Base-by-base conservation (phyloP, 208 protist species). In the Leishmania amazonensis region DNA sequence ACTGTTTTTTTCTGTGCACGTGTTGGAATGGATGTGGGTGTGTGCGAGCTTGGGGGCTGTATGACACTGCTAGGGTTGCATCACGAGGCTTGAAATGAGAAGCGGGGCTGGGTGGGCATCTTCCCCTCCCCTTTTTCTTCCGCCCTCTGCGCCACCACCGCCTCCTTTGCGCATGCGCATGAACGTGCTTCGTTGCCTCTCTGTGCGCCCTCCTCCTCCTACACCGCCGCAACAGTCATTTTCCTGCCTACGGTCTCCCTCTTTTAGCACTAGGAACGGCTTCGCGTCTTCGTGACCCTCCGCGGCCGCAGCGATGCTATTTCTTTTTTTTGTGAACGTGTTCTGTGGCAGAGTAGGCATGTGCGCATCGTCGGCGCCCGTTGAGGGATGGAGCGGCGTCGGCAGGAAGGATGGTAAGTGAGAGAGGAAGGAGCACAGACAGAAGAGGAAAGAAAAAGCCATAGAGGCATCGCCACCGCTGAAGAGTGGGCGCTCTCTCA, bases 241-340 rank as follows among this genome's bases (percentile, higher is more conserved):
- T 45, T 21, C 68, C 35, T 21, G 7, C 9, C 68, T 51, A 24
- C 68, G 15, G 24, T 38, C 31, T 0, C n/a, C 24, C 68, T 17
- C 35, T 49, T 74, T 49, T 74, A 49, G 21, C 68, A 19, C 2
- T 6, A 15, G 24, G 35, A 24, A 49, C 68, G 28, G 28, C 9
- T 31, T 31, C 58, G n/a, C 58, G n/a, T 31, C 58, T 64, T 15
- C 0, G 64, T 68, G 15, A 68, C 28, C 28, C 4, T 31, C 28
- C 28, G 28, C 57, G 9, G 84, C 77, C 53, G 72, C 87, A 64
- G 58, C 58, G 58, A 64, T 64, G 1, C 0, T 1, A 64, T 64
- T 31, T 54, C 28, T 2, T 64, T 35, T 35, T 35, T 64, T 28
- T 64, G 28, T 35, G 58, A 35, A 3, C 35, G n/a, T 31, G 2